Evolutionary conservation across 495 filamentous ascomycete genomes (phyloP).

Genomic region (Aspergillus funiculosus): DNA sequence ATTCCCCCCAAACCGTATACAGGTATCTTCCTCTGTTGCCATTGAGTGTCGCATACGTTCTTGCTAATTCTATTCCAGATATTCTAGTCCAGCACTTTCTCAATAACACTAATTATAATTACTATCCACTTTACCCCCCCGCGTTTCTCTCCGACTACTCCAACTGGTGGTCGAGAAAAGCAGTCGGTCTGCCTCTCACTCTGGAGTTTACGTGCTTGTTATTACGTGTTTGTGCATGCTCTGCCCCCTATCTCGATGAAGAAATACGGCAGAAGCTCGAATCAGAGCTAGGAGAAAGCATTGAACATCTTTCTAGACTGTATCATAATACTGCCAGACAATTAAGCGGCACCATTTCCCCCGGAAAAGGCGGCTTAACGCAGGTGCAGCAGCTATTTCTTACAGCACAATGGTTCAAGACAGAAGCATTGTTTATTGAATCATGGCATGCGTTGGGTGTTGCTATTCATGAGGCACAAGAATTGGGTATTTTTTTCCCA

Average conservation of each 20-base stretch:
- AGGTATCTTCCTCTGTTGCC: constrained; percentile 14
- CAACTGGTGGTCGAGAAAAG: constrained; percentile 1
- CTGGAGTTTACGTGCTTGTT: constrained; percentile 47
- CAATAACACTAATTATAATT: constrained; percentile 43
- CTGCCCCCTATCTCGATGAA: constrained; percentile 38
- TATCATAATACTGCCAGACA: constrained; percentile 41
- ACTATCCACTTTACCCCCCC: constrained; percentile 45
- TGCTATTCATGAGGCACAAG: constrained; percentile 47
- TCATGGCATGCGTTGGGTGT: constrained; percentile 45
- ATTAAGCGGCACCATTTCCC: constrained; percentile 39
- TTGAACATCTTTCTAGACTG: constrained; percentile 33
- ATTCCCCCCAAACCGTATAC: constrained; percentile 31
- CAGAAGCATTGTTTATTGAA: constrained; percentile 46
- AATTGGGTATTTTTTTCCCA: constrained; percentile 34
- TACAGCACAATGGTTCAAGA: constrained; percentile 48
- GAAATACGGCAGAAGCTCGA: constrained; percentile 40
- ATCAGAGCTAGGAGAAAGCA: constrained; percentile 37
- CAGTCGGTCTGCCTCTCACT: constrained; percentile 16
- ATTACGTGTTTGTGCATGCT: constrained; percentile 48
- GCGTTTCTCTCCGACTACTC: constrained; percentile 44
- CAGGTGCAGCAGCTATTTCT: constrained; percentile 50
- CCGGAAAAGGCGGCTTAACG: constrained; percentile 41
- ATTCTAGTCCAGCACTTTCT: constrained; percentile 47
- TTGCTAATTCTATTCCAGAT: constrained; percentile 29
- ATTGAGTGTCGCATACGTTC: too few relatives aligned